A percentile compares a stretch with the other conserved stretches of the same genome.
Evolutionary conservation across 306 rosid species (phyloP).

Genomic region (Alnus rubra): DNA sequence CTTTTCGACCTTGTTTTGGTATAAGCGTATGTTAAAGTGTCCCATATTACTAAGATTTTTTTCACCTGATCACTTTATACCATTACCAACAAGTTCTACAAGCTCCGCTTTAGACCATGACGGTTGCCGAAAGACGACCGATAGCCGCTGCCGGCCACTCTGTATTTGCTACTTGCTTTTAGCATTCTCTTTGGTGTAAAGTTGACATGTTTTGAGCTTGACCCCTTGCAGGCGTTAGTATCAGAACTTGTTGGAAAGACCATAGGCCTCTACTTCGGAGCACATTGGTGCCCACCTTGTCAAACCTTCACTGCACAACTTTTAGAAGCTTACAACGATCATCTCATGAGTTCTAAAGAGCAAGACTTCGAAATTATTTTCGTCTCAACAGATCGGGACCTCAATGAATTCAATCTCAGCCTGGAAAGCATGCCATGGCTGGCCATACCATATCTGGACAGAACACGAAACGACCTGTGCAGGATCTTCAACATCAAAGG

Average conservation of each 20-base stretch:
- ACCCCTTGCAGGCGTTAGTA: conserved; percentile 48
- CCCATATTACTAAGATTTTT: too few species aligned
- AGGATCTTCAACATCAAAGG: conserved; percentile 70
- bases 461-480: conserved; percentile 68
- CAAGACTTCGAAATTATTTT: conserved; percentile 61
- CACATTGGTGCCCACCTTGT: conserved; percentile 89
- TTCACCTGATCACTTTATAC: too few species aligned
- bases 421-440: conserved; percentile 76
- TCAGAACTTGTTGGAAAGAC: conserved; percentile 72
- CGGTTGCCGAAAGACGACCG: too few species aligned
- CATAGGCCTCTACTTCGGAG: conserved; percentile 77
- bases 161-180: neutral
- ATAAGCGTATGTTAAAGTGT: too few species aligned
- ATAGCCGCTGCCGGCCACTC: neutral
- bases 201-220: conserved; percentile 4
- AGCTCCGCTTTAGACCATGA: too few species aligned
- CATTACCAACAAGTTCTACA: too few species aligned
- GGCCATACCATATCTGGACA: conserved; percentile 70
- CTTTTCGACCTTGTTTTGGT: too few species aligned
- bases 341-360: conserved; percentile 37
- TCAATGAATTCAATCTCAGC: conserved; percentile 60
- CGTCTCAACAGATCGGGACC: conserved; percentile 79
- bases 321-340: conserved; percentile 56
- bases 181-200: neutral
- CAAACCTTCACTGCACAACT: conserved; percentile 71